Percentiles rank a stretch among this genome's conserved stretches.
Evolutionary conservation across 106 monocot genomes (phyloP).

Genomic region (Dendrobium huoshanense): DNA sequence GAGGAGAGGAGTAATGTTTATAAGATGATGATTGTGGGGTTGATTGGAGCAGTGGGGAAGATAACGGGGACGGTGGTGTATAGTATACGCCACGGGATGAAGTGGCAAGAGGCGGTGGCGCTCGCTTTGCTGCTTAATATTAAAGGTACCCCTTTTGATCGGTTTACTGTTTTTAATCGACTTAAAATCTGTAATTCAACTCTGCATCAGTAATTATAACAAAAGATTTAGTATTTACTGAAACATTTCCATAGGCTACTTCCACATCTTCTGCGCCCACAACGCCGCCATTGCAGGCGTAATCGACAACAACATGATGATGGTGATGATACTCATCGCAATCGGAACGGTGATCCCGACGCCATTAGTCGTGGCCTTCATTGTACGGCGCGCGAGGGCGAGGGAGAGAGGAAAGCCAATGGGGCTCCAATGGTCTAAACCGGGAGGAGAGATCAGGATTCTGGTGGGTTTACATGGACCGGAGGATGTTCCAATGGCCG

Average conservation of each 20-base stretch:
- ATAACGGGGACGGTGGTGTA: slow-evolving; percentile 30
- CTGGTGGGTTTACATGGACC: slow-evolving; percentile 43
- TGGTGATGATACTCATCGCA: slow-evolving; percentile 26
- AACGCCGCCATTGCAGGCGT: slow-evolving; percentile 1
- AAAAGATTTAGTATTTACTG: too few species aligned
- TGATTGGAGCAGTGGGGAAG: slow-evolving; percentile 36
- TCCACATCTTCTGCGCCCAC: slow-evolving; percentile 39
- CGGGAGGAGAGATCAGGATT: slow-evolving; percentile 30
- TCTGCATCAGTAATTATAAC: too few species aligned
- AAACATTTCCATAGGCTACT: slow-evolving; percentile 20
- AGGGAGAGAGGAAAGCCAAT: slow-evolving; percentile 14
- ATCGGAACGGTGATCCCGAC: slow-evolving; percentile 23
- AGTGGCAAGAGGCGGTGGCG: slow-evolving; percentile 39
- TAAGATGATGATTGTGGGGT: slow-evolving; percentile 7
- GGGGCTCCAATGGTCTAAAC: slow-evolving; percentile 49
- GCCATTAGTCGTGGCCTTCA: slow-evolving; percentile 31
- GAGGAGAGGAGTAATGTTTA: not conserved
- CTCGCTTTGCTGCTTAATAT: slow-evolving; percentile 48
- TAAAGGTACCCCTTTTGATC: slow-evolving; percentile 16
- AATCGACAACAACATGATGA: slow-evolving; percentile 16
- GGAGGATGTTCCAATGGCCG: slow-evolving; percentile 32
- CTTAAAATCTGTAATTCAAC: too few species aligned
- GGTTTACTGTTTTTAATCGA: too few species aligned
- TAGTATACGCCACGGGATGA: slow-evolving; percentile 22
- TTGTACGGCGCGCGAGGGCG: slow-evolving; percentile 22